These are phyloP conservation scores for Endoconidiophora laricicola DNA, from an alignment of 2,329 filamentous ascomycete species.

Conservation along the genomic window DNA sequence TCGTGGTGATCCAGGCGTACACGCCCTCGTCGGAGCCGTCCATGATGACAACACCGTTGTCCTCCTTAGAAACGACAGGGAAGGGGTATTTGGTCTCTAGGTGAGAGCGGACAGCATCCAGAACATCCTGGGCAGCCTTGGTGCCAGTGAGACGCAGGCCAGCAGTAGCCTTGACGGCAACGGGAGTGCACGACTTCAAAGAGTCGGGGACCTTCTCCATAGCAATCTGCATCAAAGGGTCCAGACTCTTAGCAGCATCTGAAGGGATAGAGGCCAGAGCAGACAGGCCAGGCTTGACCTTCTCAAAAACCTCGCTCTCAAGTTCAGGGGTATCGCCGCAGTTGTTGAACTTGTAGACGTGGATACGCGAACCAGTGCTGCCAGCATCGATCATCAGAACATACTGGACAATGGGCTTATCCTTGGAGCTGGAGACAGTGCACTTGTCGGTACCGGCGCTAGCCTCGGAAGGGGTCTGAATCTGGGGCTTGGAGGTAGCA, in stretches of 20 bases:
- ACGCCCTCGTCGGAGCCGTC: conserved; percentile 93
- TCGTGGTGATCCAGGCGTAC: conserved; percentile 97
- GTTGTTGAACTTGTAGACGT: conserved; percentile 95
- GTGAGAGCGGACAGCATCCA: conserved; percentile 66
- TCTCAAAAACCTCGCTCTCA: conserved; percentile 81
- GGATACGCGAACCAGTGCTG: conserved; percentile 92
- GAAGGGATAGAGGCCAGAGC: conserved; percentile 75
- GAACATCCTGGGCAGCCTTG: conserved; percentile 66
- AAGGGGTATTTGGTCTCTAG: conserved; percentile 87
- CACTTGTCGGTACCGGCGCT: conserved; percentile 58
- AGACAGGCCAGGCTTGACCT: conserved; percentile 79
- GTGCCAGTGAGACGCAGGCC: conserved; percentile 74
- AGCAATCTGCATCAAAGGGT: conserved; percentile 73
- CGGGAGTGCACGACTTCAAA: conserved; percentile 77
- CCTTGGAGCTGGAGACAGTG: conserved; percentile 64
- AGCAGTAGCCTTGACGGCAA: conserved; percentile 96
- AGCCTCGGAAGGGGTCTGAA: conserved; percentile 40
- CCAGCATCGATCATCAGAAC: conserved; percentile 98
- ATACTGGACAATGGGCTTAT: conserved; percentile 92
- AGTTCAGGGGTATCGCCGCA: conserved; percentile 88
- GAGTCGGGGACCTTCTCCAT: conserved; percentile 71
- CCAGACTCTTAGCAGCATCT: conserved; percentile 76
- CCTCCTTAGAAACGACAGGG: conserved; percentile 72
- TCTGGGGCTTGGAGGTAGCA: conserved; percentile 16
- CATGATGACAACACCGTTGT: conserved; percentile 90